These are phyloP conservation scores for Thelephora aurantiotincta DNA, from an alignment of 768 basidiomycete species.

Conservation along the genomic window DNA sequence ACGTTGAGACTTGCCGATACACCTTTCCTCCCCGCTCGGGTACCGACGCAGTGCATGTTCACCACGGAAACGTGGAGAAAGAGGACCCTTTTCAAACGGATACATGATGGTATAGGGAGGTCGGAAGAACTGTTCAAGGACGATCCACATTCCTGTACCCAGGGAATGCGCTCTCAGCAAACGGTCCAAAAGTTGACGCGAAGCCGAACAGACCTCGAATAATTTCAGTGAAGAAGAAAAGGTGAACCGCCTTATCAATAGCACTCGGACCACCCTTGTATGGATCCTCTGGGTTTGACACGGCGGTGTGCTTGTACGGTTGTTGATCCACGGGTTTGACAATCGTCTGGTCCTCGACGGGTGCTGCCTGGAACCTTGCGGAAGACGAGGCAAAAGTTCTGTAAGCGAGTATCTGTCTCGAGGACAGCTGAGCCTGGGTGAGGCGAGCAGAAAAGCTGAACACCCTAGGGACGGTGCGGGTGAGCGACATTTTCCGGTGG, in stretches of 20 bases:
- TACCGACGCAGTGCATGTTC: slow-evolving; percentile 96
- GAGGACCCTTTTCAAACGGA: slow-evolving; percentile 94
- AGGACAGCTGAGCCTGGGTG: not conserved
- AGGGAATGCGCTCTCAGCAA: not conserved
- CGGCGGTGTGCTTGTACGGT: slow-evolving; percentile 16
- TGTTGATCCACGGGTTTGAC: no score
- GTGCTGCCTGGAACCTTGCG: slow-evolving; percentile 3
- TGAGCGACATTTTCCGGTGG: not conserved
- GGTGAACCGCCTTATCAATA: slow-evolving; percentile 87
- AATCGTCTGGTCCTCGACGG: slow-evolving; percentile 11
- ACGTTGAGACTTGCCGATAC: slow-evolving; percentile 62
- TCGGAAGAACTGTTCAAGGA: slow-evolving; percentile 81
- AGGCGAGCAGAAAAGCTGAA: not conserved
- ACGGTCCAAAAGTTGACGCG: not conserved
- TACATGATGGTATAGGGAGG: slow-evolving; percentile 98
- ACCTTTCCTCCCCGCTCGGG: slow-evolving; percentile 95
- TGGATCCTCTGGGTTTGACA: slow-evolving; percentile 37
- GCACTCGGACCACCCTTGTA: slow-evolving; percentile 78
- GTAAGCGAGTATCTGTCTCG: not conserved
- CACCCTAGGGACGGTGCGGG: not conserved
- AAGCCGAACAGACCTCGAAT: slow-evolving; percentile 55
- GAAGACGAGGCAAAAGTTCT: not conserved
- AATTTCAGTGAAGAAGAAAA: slow-evolving; percentile 99
- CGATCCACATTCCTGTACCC: slow-evolving; percentile 89
- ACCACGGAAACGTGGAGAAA: slow-evolving; percentile 95